phyloP scores from a whole-genome alignment of 257 asterid species.

The Eucommia ulmoides region DNA sequence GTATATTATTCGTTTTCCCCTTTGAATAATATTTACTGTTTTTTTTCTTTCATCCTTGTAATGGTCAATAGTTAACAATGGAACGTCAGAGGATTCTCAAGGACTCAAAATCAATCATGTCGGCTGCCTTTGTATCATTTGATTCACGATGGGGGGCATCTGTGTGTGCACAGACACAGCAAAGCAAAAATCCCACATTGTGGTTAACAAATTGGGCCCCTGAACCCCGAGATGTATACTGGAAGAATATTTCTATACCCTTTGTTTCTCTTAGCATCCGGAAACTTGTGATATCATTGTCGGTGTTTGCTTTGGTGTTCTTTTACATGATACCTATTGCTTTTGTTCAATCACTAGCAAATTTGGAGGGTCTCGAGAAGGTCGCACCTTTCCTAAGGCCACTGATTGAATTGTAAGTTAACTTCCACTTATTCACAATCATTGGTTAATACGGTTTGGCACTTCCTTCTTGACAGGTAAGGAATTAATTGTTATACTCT shows the following conservation, averaged over 20 bases:
- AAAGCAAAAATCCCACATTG: conserved; percentile 77
- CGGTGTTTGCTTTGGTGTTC: conserved; percentile 78
- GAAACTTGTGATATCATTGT: conserved; percentile 46
- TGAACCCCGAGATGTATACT: conserved; percentile 90
- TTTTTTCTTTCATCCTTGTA: conserved; percentile 1
- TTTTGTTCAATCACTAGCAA: conserved; percentile 91
- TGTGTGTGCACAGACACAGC: conserved; percentile 96
- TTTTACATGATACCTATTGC: conserved; percentile 98
- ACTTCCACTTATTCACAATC: neutral
- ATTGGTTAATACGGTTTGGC: no score
- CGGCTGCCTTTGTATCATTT: conserved; percentile 91
- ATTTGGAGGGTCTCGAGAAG: conserved; percentile 84
- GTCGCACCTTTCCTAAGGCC: conserved; percentile 96
- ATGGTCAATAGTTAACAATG: conserved; percentile 47
- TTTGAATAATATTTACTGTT: neutral
- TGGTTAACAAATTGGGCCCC: conserved; percentile 98
- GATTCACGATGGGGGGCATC: conserved; percentile 95
- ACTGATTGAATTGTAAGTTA: conserved; percentile 65
- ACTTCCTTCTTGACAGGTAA: no score
- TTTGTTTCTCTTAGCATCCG: conserved; percentile 73
- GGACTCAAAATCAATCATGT: conserved; percentile 49
- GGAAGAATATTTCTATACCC: conserved; percentile 79
- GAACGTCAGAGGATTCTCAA: conserved; percentile 72
- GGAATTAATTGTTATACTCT: no score
- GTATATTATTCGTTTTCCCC: neutral